Base-by-base conservation (phyloP, 495 filamentous ascomycete genomes). In the Hypoxylon rickii region DNA sequence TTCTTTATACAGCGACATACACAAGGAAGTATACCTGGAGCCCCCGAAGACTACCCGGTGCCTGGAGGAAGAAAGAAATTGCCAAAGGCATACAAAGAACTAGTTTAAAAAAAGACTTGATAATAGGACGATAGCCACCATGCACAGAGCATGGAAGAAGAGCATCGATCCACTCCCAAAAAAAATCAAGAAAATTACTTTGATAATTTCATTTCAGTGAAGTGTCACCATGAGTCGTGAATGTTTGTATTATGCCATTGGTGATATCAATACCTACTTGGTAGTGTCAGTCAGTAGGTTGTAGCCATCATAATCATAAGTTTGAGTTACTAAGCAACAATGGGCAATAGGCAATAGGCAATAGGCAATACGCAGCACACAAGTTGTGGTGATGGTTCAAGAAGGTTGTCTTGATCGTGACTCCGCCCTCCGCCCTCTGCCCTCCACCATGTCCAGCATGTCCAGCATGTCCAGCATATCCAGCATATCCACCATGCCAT, bases 131-230 rank as follows among this genome's bases (percentile, higher is more conserved):
- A 43, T 21, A 32, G 20, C 36, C 39, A 34, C 12, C 17, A 21
- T 52, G 7, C 36, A 44, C 11, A 33, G 2, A 3, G 21, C 21
- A 12, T 12, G 44, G n/a, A 2, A 7, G 8, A 13, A 13, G 6
- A n/a, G 11, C 20, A n/a, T 43, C 19, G 22, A 36, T 36, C 48
- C 12, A 11, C 42, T 42, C 18, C 15, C 7, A 50, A 54, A 60
- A 29, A 60, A 60, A 60, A 49, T 44, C 22, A 44, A 50, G 39
- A 50, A 53, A 53, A 52, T 42, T 29, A 33, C 24, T 36, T 13
- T 3, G 2, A 16, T 17, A 38, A 16, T 2, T 38, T 38, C 4
- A 18, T 38, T 13, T 13, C 24, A 10, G n/a, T n/a, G 10, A 36
- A 22, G 18, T 32, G 40, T 44, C 36, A 44, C 29, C 15, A 15